Evolutionary conservation across 2,329 filamentous ascomycete genomes (phyloP), one percentile per base, ranked within the genome.

Genomic region (Coniella vitis): DNA sequence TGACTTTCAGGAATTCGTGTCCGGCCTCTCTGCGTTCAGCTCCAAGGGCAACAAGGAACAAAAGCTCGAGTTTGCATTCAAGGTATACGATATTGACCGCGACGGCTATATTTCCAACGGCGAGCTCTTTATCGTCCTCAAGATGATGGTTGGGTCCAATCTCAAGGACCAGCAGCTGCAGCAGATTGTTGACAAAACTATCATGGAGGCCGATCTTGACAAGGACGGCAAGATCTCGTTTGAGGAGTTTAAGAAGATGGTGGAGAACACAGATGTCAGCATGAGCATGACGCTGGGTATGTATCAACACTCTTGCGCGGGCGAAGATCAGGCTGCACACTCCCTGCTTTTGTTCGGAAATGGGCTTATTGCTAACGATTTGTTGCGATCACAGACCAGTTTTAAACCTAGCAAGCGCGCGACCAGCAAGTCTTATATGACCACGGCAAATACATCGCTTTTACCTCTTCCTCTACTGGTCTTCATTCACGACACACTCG

Each of bases 131-230:
- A 97, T 98, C 62, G 93, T 98, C 63, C 78, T 98, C 62, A 98
- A 98, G 86, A 98, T 98, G 93, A 98, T 98, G 93, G 93, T 98
- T 45, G 93, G 93, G 52, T 96, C 87, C 74, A 98, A 98, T 69
- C 74, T 98, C 63, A 98, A 98, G 78, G 93, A 98, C 68, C 89
- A 96, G 71, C 93, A 98, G 73, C 73, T 98, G 66, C 93, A 98
- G 74, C 93, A 91, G 81, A 98, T 98, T 66, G 93, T 98, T 59
- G 93, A 98, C 75, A 98, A 98, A 82, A 98, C 93, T 52, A 97
- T 98, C 67, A 97, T 97, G 93, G 93, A 98, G 74, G 93, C 93
- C 42, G 93, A 98, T 69, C 78, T 90, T 59, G 93, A 98, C 69
- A 83, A 84, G 54, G 93, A 98, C 67, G 93, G 93, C 62, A 95